Base-by-base conservation (phyloP, 2,329 filamentous ascomycete species). In the Xylogone sp. region DNA sequence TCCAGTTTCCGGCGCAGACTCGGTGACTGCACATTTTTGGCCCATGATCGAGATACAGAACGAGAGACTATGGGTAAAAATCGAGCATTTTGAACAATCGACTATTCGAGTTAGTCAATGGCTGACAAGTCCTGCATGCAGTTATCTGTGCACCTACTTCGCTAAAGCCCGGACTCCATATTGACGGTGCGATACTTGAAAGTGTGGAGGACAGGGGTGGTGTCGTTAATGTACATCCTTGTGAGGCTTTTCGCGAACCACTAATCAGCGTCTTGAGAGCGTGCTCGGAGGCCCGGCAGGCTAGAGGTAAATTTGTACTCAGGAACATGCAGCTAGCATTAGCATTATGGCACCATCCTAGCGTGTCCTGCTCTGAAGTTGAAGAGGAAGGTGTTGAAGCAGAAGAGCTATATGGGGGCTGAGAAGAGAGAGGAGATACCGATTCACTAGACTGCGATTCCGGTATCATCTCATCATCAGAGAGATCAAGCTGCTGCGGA, bases 91-190 rank as follows among this genome's bases (percentile, higher is more conserved):
- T 54, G 53, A 44, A 52, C 51, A 48, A 63, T 58, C n/a, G 31
- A 39, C 59, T 63, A 18, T 27, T 10, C 24, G 10, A 10, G 24
- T 27, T 27, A 27, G 24, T 27, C 24, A 27, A 27, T n/a, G n/a
- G n/a, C n/a, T n/a, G n/a, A n/a, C n/a, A n/a, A n/a, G n/a, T n/a
- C n/a, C n/a, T n/a, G n/a, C 24, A 27, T 27, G 24, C 24, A 27
- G 7, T 12, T 42, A n/a, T 10, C 10, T 19, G n/a, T 34, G 22
- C 29, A 27, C 24, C 8, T 56, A 62, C 62, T 48, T 62, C 51
- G 50, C 56, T 58, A 39, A 63, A 65, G 0, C 57, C 61, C 5
- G 62, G 60, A 53, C 55, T 59, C 53, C 64, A 66, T 12, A 63
- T 49, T 8, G 46, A 45, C 1, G 63, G 63, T 13, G 54, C 52